Evolutionary conservation across 768 basidiomycete species (phyloP), one percentile per base, ranked within the genome.

Genomic region (Pleurotus pulmonarius): DNA sequence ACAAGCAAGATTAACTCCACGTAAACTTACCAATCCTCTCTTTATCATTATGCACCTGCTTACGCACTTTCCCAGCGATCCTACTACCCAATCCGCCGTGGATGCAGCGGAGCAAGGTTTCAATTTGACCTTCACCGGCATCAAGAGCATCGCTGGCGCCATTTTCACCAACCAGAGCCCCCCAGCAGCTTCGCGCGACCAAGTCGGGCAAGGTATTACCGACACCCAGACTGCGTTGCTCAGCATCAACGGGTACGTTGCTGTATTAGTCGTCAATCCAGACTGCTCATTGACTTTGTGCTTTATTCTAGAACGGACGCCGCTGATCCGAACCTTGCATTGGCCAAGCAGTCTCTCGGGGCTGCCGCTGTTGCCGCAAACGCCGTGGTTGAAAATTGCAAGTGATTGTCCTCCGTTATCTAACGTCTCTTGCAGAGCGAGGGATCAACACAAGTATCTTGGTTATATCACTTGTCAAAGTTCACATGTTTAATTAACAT

Each of bases 201-300:
- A 59, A 41, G 58, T 59, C n/a, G 53, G 52, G 15, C 29, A 24
- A 20, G 43, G 57, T 5, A 46, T 58, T 20, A 8, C 24, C 34
- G 25, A 48, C 3, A 57, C 53, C 1, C 18, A 55, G 37, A 49
- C 25, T 13, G 52, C 59, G 13, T 41, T 60, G 9, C 18, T n/a
- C 12, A 43, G 48, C 2, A 58, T 60, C 39, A 54, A 49, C 15
- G 58, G 57, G 59, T 60, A 18, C 37, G 59, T 49, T 11, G 13
- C 5, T 20, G 25, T 8, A 11, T 34, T 34, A 34, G 9, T 34
- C 4, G 11, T 34, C 29, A 34, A 34, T 34, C 29, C 11, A 11
- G 2, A 34, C 3, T 34, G 29, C 29, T 34, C 29, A 34, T 3
- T 34, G 29, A 34, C 9, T 11, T 34, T 11, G 29, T 34, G 11